phyloP scores from a whole-genome alignment of 75 land plant species.

The Larix kaempferi region DNA sequence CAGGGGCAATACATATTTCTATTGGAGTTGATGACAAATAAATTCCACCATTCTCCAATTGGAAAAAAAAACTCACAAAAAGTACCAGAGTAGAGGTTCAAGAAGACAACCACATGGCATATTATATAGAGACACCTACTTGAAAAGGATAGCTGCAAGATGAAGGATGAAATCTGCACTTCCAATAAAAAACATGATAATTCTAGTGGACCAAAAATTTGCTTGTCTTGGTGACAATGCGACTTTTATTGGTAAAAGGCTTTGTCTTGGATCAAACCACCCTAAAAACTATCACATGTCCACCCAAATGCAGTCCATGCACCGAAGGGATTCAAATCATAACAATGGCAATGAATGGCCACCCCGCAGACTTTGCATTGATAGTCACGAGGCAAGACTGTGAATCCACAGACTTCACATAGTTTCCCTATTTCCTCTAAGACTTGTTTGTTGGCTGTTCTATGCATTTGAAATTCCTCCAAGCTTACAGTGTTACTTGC shows the following conservation, averaged over 20 bases:
- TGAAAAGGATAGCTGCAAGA: neutral
- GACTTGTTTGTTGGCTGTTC: neutral
- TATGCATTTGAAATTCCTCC: neutral
- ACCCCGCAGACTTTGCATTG: neutral
- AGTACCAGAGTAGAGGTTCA: too few relatives aligned
- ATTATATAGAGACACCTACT: too few relatives aligned
- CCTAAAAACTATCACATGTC: neutral
- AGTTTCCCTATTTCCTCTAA: neutral
- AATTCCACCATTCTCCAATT: too few relatives aligned
- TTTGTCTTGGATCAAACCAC: conserved; percentile 3
- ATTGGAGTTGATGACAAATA: too few relatives aligned
- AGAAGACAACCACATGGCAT: too few relatives aligned
- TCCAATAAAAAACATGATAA: neutral
- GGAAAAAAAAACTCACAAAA: too few relatives aligned
- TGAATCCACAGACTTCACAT: conserved; percentile 2
- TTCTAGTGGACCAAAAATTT: neutral
- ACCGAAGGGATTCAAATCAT: neutral
- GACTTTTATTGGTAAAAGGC: neutral
- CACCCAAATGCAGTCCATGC: neutral
- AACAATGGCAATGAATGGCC: neutral
- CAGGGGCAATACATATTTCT: too few relatives aligned
- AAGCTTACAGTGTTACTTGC: neutral
- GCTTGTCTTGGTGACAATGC: neutral
- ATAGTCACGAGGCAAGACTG: neutral
- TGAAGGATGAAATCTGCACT: neutral